Conservation (phyloP, 768 basidiomycete species). For the Suillus discolor region DNA sequence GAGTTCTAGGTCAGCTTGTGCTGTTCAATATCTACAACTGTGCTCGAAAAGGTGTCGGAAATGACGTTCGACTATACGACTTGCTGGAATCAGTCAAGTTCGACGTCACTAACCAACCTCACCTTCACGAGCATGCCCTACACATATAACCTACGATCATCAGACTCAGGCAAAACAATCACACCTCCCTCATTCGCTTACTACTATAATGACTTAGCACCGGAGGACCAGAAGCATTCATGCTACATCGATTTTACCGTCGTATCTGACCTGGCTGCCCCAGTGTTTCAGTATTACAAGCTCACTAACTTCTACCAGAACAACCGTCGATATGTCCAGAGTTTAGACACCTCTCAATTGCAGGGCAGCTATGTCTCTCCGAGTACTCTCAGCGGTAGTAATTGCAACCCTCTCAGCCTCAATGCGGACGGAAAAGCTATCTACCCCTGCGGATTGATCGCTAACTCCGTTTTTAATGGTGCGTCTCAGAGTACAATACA, state of each 20-base stretch:
- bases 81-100: conserved; percentile 67
- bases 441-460: conserved; percentile 97
- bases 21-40: conserved; percentile 5
- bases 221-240: conserved; percentile 49
- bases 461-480: conserved; percentile 98
- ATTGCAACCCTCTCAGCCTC: conserved; percentile 88
- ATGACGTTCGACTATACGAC: conserved; percentile 95
- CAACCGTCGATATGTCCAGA: conserved; percentile 96
- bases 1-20: conserved; percentile 26
- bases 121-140: conserved; percentile 59
- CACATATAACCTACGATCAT: conserved; percentile 65
- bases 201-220: conserved; percentile 48
- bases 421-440: conserved; percentile 53
- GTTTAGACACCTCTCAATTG: conserved; percentile 82
- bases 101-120: conserved; percentile 34
- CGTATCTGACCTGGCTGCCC: conserved; percentile 69
- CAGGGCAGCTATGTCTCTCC: conserved; percentile 64
- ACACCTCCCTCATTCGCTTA: conserved; percentile 76
- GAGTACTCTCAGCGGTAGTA: conserved; percentile 57
- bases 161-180: conserved; percentile 49
- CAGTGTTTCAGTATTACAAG: conserved; percentile 95
- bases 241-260: conserved; percentile 85
- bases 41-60: conserved; percentile 70
- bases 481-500: conserved; percentile 19
- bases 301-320: conserved; percentile 98